Evolutionary conservation across 1,284 basidiomycete genomes (phyloP), one percentile per base, ranked within the genome.

Genomic region (Marasmius tenuissimus): DNA sequence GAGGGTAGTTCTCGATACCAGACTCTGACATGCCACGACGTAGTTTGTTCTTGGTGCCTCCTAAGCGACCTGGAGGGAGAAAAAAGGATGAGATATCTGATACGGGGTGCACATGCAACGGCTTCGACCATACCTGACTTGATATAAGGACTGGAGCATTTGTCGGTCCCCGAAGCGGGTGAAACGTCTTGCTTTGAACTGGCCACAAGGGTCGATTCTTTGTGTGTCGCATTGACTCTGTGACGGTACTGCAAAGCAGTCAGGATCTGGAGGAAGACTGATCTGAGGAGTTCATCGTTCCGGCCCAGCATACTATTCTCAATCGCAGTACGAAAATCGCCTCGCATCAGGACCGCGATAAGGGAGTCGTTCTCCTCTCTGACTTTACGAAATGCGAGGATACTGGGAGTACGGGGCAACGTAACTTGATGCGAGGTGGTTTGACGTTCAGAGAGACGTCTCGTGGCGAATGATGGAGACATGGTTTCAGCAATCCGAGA

Each of bases 141-240:
- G 27, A 27, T 27, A 27, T 27, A 27, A 27, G 27, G 27, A 27
- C 27, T 4, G 27, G 27, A 27, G 78, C n/a, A 89, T 78, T 59
- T 73, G 76, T 53, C 87, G 85, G 27, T 59, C 67, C 27, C 65
- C 61, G 42, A 18, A 76, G 66, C 84, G 86, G 34, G 92, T 72
- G 56, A 91, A 85, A 72, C 91, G 91, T 68, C 88, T 88, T 1
- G 88, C 88, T 71, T 91, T 91, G 62, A 92, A 27, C 27, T 27
- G 78, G 67, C 91, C 89, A 33, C 88, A 84, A 71, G 91, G 90
- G 71, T 81, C 88, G 68, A 91, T 84, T 65, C 86, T 85, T 57
- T 79, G 75, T n/a, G 66, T 67, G 68, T 27, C 27, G 27, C 27
- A 27, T 2, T 27, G 27, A 27, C 27, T 4, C 27, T 27, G 27